Percentiles rank a stretch among this genome's conserved stretches.
Evolutionary conservation across 2,329 filamentous ascomycete species (phyloP).

Genomic region (Sphaerostilbella broomeana): DNA sequence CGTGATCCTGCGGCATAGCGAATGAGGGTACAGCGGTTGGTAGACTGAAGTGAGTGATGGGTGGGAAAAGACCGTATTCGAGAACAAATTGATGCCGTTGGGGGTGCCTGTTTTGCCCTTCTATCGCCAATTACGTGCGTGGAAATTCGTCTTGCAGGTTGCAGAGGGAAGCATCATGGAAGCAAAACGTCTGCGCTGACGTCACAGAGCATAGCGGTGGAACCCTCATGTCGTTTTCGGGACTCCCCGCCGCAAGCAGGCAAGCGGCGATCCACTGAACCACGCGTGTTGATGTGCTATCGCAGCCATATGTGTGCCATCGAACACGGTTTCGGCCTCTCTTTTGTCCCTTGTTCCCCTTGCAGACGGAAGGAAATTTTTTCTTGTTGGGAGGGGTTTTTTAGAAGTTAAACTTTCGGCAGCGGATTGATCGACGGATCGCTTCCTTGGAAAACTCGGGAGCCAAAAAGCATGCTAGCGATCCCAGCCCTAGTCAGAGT

Average conservation of each 20-base stretch:
- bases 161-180: constrained; percentile 1
- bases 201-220: constrained; percentile 2
- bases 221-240: background rate
- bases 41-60: background rate
- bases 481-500: background rate
- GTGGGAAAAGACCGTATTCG: background rate
- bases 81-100: background rate
- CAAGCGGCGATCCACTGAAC: too few relatives aligned
- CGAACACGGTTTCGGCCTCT: too few relatives aligned
- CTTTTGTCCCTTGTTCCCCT: too few relatives aligned
- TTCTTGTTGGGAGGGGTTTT: too few relatives aligned
- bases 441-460: background rate
- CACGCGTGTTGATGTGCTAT: too few relatives aligned
- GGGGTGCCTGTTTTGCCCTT: too few relatives aligned
- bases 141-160: too few relatives aligned
- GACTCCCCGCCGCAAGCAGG: background rate
- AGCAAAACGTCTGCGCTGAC: constrained; percentile 4
- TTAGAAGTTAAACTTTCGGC: background rate
- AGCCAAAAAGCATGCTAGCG: background rate
- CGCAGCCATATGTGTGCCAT: too few relatives aligned
- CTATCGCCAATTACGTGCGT: too few relatives aligned
- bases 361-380: background rate
- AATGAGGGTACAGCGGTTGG: constrained; percentile 2
- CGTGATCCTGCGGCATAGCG: constrained; percentile 23
- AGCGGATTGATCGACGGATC: background rate